Evolutionary conservation across 306 rosid genomes (phyloP), one percentile per base, ranked within the genome.

Genomic region (Arachis hypogaea): DNA sequence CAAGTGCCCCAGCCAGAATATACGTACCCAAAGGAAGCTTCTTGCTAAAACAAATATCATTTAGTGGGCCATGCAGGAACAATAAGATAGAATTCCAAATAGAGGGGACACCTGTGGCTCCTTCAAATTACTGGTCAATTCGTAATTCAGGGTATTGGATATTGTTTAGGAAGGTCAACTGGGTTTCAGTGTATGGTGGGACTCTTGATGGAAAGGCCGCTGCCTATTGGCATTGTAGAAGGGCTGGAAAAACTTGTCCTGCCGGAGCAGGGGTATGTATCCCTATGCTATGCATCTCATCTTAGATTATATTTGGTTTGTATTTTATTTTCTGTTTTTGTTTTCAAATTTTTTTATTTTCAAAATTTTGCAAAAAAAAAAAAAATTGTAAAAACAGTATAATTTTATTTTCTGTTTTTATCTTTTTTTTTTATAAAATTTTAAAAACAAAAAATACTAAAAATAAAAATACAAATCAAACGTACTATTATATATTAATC

Each of bases 141-240:
- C 81, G 81, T 29, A 76, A 47, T 66, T 75, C 83, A 0, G 81
- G 83, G n/a, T 55, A 71, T 57, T 83, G 86, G 86, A 71, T 83
- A 4, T 70, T 79, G 78, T 83, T 83, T 71, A 71, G 38, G 57
- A 71, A 78, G 47, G 30, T 79, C 47, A 22, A 75, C 60, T 7
- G 76, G 12, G 5, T 83, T 66, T 66, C 76, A 0, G n/a, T 83
- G 42, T 28, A 66, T 41, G 86, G 86, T 2, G 83, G 86, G 5
- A 75, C 81, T 60, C 5, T 83, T 40, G 62, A 75, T 71, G 86
- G 81, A 61, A 79, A 29, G 8, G 86, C 79, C 42, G 18, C 50
- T 40, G 50, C 7, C 44, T 79, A 14, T 41, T 83, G 86, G 86
- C 43, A 8, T 29, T 83, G 86, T 18, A 79, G 41, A 66, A 79